phyloP scores from a whole-genome alignment of 2,329 filamentous ascomycete genomes.

The Phaeosphaeriaceae sp. region DNA sequence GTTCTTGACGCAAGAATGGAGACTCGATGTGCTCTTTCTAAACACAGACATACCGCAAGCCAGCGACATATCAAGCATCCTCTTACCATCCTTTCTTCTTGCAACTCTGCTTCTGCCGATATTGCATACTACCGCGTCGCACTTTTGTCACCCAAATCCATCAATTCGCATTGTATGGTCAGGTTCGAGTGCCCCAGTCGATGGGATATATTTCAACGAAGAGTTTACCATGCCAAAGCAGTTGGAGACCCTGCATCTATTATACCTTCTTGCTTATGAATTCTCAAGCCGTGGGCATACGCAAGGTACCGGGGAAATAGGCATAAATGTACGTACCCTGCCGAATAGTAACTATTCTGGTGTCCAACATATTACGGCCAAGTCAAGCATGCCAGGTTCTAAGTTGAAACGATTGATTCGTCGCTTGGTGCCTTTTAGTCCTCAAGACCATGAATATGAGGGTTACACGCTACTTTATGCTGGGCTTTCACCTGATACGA shows the following conservation, averaged over 20 bases:
- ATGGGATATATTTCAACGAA: too few species aligned
- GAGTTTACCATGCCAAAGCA: too few species aligned
- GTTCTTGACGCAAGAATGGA: slow-evolving; percentile 45
- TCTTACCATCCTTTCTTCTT: slow-evolving; percentile 18
- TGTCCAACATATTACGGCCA: slow-evolving; percentile 16
- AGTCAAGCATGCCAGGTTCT: slow-evolving; percentile 18
- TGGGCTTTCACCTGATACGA: slow-evolving; percentile 19
- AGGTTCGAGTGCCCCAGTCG: too few species aligned
- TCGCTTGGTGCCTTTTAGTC: slow-evolving; percentile 8
- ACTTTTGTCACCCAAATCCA: slow-evolving; percentile 18
- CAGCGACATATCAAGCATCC: slow-evolving; percentile 17
- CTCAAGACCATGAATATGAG: slow-evolving; percentile 17
- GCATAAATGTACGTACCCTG: slow-evolving; percentile 2
- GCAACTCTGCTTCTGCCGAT: slow-evolving; percentile 14
- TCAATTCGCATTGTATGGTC: slow-evolving; percentile 23
- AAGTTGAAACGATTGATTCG: slow-evolving; percentile 16
- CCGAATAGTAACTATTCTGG: slow-evolving; percentile 10
- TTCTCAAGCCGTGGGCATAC: slow-evolving; percentile 4
- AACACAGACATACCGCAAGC: too few species aligned
- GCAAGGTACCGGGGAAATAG: slow-evolving; percentile 7
- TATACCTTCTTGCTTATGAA: slow-evolving; percentile 7
- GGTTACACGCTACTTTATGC: slow-evolving; percentile 30
- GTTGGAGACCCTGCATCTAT: too few species aligned
- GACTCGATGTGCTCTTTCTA: slow-evolving; percentile 50
- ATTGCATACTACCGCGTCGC: slow-evolving; percentile 6